Evolutionary conservation across 805 yeast species (phyloP), one percentile per base, ranked within the genome.

Genomic region (Lipomyces lipofer): DNA sequence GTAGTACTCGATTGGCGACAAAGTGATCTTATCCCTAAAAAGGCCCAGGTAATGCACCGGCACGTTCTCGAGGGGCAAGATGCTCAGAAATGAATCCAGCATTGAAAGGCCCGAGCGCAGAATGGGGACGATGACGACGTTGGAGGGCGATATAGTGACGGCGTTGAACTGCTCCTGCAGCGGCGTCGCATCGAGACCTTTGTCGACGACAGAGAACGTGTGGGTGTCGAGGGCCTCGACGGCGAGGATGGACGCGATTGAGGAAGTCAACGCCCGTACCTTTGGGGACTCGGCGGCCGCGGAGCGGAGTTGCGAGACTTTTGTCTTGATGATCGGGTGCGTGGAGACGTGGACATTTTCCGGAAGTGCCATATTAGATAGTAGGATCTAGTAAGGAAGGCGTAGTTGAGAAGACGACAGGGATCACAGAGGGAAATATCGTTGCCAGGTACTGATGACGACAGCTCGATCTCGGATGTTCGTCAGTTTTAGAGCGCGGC

Each of bases 1-100:
- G 59, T 68, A 68, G 62, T 68, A 68, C 49, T 68, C 72, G 15
- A 68, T 63, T 19, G 72, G 71, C 17, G 60, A 52, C 13, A 68
- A 57, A 5, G 69, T 56, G 43, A 60, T 35, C 55, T 67, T 62
- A 28, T 68, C 72, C 1, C 72, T 60, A 54, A 64, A 68, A 38
- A 68, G 55, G 4, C 72, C 72, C n/a, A 69, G 52, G 44, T 69
- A 69, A 54, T 62, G 66, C n/a, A 67, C 62, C 3, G 70, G 66
- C 15, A 59, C 67, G 22, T 59, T 63, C 25, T 59, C 62, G 48
- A 57, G 56, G 2, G 72, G 72, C 30, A 69, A 57, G 43, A 66
- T 49, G 19, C 48, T 49, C 40, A 62, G 63, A 57, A 67, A 62
- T 15, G 71, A 38, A 28, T 64, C 66, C 32, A 66, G 54, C 72